Evolutionary conservation across 805 yeast species (phyloP).

Genomic region (Sugiyamaella smithiae): DNA sequence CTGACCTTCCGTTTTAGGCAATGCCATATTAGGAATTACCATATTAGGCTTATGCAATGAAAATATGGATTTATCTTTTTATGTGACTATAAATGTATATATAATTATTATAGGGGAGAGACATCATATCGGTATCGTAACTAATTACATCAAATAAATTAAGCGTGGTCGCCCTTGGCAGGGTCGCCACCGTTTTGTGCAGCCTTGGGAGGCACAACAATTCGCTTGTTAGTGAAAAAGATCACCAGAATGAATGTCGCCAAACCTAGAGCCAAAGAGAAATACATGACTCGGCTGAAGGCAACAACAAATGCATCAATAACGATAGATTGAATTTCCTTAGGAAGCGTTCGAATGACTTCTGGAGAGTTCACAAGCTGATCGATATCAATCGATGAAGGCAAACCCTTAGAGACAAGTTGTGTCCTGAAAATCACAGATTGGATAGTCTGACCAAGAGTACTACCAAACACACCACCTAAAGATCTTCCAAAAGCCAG

Average conservation of each 20-base stretch:
- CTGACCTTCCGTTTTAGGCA: too few relatives aligned
- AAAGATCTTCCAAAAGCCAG: slow-evolving; percentile 44
- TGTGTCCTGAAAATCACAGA: slow-evolving; percentile 30
- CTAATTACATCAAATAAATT: not conserved
- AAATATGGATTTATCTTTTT: too few relatives aligned
- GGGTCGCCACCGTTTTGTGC: not conserved
- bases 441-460: slow-evolving; percentile 42
- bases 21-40: too few relatives aligned
- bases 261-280: slow-evolving; percentile 17
- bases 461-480: slow-evolving; percentile 45
- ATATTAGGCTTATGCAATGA: too few relatives aligned
- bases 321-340: slow-evolving; percentile 7
- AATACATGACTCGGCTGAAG: slow-evolving; percentile 21
- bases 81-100: too few relatives aligned
- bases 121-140: not conserved
- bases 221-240: slow-evolving; percentile 21
- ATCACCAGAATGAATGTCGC: slow-evolving; percentile 16
- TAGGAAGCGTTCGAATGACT: slow-evolving; percentile 15
- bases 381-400: not conserved
- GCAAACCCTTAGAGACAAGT: slow-evolving; percentile 2
- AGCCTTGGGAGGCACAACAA: slow-evolving; percentile 3
- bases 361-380: slow-evolving; percentile 20
- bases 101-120: too few relatives aligned
- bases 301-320: slow-evolving; percentile 20
- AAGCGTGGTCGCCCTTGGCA: not conserved